Base-by-base conservation (phyloP, 306 rosid species). In the Sindora glabra region DNA sequence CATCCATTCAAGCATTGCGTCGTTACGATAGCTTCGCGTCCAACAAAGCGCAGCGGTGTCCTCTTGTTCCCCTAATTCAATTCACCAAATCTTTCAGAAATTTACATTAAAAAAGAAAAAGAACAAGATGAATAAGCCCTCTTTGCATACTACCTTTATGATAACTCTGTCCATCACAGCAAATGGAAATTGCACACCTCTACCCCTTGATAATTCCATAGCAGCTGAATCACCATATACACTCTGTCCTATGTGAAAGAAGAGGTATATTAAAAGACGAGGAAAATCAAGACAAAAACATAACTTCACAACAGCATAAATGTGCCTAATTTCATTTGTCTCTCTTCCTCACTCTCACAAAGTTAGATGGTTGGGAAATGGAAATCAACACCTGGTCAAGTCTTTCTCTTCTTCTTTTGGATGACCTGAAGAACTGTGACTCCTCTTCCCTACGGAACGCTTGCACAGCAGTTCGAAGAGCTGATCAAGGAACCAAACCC, bases 1-100 rank as follows among this genome's bases (percentile, higher is more conserved):
- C 99, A 94, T 84, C 99, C 99, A 65, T 94, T 94, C 49, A 94
- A 75, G 87, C 99, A 94, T 71, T 94, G 99, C 34, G 99, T 89
- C 64, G 99, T 94, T 41, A 94, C 99, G 69, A 94, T 78, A 66
- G 99, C 99, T 80, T 94, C 95, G 1, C 99, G 87, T 40, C 99
- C 99, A 45, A 94, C 97, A 69, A 94, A 94, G 38, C 99, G 96
- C 56, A 60, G 90, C 0, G 99, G 99, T 19, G 99, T 94, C 81
- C 99, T 86, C 75, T 94, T 94, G 80, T 94, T 94, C 49, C 99
- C 99, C 99, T 94, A 82, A 29, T 70, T 56, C 73, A 64, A 59
- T 69, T 70, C 56, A 46, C 44, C 58, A 40, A 67, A 54, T 68
- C 60, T 51, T 54, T 44, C 14, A 39, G 30, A 48, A 11, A 57